Percentiles rank a stretch among this genome's conserved stretches.
Conservation (phyloP, 176 grass and related monocot genomes). For the Oryza coarctata region DNA sequence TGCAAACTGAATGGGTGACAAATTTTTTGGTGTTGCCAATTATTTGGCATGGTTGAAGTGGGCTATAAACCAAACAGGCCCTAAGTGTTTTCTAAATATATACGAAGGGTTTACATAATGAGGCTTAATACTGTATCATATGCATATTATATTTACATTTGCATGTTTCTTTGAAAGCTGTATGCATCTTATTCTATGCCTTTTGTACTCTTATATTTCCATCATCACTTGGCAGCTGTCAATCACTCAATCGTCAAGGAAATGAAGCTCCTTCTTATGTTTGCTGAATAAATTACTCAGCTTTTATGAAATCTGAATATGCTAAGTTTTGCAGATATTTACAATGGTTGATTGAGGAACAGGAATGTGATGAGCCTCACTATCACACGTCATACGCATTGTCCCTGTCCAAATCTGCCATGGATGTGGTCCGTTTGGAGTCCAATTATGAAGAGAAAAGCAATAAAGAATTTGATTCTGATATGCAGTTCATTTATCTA, state of each 20-base stretch:
- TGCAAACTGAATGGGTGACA: no score
- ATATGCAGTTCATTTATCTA: slow-evolving; percentile 45
- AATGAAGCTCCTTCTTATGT: neutral
- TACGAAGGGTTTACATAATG: slow-evolving; percentile 11
- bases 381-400: slow-evolving; percentile 94
- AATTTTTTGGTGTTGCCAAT: no score
- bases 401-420: slow-evolving; percentile 71
- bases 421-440: slow-evolving; percentile 49
- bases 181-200: neutral
- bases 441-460: slow-evolving; percentile 35
- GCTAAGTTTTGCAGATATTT: slow-evolving; percentile 63
- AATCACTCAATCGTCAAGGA: neutral
- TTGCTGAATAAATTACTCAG: slow-evolving; percentile 1
- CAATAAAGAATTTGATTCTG: slow-evolving; percentile 41
- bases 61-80: no score
- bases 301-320: slow-evolving; percentile 16
- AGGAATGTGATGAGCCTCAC: slow-evolving; percentile 69
- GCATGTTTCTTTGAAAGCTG: slow-evolving; percentile 11
- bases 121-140: neutral
- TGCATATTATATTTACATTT: neutral
- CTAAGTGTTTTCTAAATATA: neutral
- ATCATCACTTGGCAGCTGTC: neutral
- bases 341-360: slow-evolving; percentile 96
- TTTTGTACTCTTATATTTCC: slow-evolving; percentile 3
- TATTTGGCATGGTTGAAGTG: no score